phyloP scores from a whole-genome alignment of 1,284 basidiomycete genomes.

The Xerocomus nothofagi region DNA sequence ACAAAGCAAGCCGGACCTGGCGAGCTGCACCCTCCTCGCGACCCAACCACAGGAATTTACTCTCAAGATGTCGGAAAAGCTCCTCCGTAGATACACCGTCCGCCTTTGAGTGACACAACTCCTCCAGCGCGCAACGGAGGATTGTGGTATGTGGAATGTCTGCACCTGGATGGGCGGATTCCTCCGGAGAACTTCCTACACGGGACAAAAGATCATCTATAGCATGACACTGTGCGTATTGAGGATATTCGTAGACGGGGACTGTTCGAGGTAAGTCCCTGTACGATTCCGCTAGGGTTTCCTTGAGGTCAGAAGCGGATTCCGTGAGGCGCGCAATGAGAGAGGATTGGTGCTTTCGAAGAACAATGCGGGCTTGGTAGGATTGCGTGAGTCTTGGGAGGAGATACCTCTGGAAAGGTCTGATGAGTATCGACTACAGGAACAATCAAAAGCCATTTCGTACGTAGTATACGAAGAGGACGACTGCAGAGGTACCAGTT shows the following conservation, averaged over 20 bases:
- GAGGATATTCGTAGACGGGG: slow-evolving; percentile 47
- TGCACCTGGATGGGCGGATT: slow-evolving; percentile 33
- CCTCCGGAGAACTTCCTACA: slow-evolving; percentile 24
- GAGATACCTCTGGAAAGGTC: slow-evolving; percentile 53
- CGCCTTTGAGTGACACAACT: slow-evolving; percentile 43
- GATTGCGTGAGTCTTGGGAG: slow-evolving; percentile 64
- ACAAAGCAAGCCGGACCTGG: slow-evolving; percentile 45
- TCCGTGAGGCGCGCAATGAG: slow-evolving; percentile 53
- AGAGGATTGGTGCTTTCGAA: slow-evolving; percentile 57
- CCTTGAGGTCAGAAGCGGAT: slow-evolving; percentile 53
- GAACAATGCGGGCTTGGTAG: slow-evolving; percentile 56
- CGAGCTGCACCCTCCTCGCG: slow-evolving; percentile 44
- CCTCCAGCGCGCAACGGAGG: slow-evolving; percentile 60
- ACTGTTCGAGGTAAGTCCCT: slow-evolving; percentile 54
- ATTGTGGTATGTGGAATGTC: slow-evolving; percentile 52
- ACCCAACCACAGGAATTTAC: slow-evolving; percentile 54
- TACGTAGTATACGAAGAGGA: slow-evolving; percentile 66
- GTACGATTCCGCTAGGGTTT: slow-evolving; percentile 52
- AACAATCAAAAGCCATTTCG: slow-evolving; percentile 22
- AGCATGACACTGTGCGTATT: slow-evolving; percentile 46
- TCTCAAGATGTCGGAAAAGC: slow-evolving; percentile 56
- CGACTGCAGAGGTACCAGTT: slow-evolving; percentile 56
- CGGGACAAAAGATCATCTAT: slow-evolving; percentile 47
- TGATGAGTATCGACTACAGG: slow-evolving; percentile 9
- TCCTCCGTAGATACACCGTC: slow-evolving; percentile 53